Conservation (phyloP, 2,329 filamentous ascomycete species). For the Stagonosporopsis tanaceti region DNA sequence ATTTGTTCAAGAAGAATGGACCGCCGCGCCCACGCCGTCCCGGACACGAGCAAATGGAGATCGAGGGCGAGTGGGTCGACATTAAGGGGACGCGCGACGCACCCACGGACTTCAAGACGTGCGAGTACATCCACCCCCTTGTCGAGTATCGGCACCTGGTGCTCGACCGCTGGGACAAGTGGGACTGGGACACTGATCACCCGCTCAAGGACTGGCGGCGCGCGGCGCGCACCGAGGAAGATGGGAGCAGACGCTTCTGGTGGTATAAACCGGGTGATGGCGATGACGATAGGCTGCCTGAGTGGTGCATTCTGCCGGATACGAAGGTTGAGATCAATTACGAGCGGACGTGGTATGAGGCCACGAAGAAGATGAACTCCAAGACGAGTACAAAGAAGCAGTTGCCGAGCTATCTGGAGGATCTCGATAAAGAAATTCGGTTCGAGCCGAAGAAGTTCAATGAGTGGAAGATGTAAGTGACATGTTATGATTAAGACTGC, state of each 20-base stretch:
- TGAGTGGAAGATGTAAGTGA: neutral
- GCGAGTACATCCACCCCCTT: conserved; percentile 61
- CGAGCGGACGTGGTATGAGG: conserved; percentile 2
- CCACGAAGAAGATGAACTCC: neutral
- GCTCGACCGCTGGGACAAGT: neutral
- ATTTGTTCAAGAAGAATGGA: conserved; percentile 55
- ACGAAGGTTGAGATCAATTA: neutral
- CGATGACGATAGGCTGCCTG: neutral
- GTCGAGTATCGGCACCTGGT: conserved; percentile 36
- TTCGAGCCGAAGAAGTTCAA: neutral
- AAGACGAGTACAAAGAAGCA: neutral
- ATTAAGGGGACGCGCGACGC: neutral
- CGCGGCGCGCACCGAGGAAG: neutral
- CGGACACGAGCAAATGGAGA: conserved; percentile 50
- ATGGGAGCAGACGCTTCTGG: neutral
- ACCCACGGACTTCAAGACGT: conserved; percentile 43
- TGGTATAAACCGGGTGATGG: neutral
- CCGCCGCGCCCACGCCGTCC: conserved; percentile 51
- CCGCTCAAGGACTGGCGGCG: conserved; percentile 1
- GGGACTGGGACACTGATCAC: neutral
- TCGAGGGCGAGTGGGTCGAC: conserved; percentile 20
- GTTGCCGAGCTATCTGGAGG: neutral
- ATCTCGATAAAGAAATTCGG: neutral
- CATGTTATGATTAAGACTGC: no score
- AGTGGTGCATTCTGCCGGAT: conserved; percentile 2